Evolutionary conservation across 2,329 filamentous ascomycete species (phyloP).

Genomic region (Xylaria sp.): DNA sequence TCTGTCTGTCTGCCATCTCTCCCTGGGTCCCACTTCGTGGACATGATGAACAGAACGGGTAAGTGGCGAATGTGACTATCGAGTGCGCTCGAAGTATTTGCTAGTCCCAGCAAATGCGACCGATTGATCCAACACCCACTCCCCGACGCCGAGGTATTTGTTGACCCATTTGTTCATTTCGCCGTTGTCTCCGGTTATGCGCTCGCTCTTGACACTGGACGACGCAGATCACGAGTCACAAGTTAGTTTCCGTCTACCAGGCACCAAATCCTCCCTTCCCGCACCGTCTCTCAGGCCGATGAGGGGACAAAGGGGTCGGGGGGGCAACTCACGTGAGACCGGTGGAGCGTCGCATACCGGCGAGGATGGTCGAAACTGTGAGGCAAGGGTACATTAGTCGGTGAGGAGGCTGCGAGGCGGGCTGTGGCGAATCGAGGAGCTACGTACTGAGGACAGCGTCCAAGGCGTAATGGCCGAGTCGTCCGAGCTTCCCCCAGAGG

Average conservation of each 20-base stretch:
- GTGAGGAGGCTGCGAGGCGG: background rate
- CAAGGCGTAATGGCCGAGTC: conserved; percentile 92
- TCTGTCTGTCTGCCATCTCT: conserved; percentile 14
- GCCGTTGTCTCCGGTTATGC: conserved; percentile 79
- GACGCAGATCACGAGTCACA: conserved; percentile 42
- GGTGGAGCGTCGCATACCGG: conserved; percentile 95
- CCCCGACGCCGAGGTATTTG: conserved; percentile 90
- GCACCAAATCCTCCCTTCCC: too few relatives aligned
- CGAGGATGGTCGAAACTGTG: conserved; percentile 90
- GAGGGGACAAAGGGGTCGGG: conserved; percentile 26
- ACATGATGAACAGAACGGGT: background rate
- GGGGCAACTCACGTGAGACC: conserved; percentile 84
- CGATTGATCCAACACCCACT: conserved; percentile 98
- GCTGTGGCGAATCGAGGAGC: conserved; percentile 12
- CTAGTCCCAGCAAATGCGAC: conserved; percentile 89
- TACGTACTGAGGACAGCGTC: conserved; percentile 87
- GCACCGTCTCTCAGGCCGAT: background rate
- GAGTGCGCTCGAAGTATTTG: conserved; percentile 87
- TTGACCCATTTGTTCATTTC: conserved; percentile 87
- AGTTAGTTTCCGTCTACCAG: conserved; percentile 11
- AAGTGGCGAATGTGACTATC: conserved; percentile 54
- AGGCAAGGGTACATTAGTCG: conserved; percentile 33
- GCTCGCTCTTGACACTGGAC: conserved; percentile 86
- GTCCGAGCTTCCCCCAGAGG: conserved; percentile 81
- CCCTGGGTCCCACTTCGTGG: background rate